Percentiles rank a stretch among this genome's conserved stretches.
These are phyloP conservation scores for Claviceps quebecensis DNA, from an alignment of 2,329 filamentous ascomycete species.

Conservation along the genomic window DNA sequence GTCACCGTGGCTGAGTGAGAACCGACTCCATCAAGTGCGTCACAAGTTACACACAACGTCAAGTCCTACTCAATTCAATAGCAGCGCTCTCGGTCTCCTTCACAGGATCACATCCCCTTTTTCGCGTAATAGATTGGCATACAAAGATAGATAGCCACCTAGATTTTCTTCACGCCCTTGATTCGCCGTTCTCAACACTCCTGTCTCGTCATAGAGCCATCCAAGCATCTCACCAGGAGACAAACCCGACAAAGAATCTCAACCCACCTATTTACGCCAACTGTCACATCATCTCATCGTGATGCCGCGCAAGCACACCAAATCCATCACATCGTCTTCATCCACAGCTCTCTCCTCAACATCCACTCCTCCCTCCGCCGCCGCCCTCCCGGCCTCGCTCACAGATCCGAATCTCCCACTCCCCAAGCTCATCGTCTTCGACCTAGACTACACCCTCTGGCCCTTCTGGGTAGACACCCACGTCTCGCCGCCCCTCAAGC, in stretches of 20 bases:
- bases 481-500: constrained; percentile 56
- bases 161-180: not conserved
- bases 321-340: constrained; percentile 8
- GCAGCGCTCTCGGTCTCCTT: not conserved
- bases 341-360: not conserved
- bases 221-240: too few species aligned
- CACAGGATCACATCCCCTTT: not conserved
- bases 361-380: not conserved
- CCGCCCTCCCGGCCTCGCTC: constrained; percentile 27
- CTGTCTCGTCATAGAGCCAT: not conserved
- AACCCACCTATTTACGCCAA: not conserved
- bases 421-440: constrained; percentile 77
- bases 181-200: not conserved
- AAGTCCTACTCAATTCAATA: too few species aligned
- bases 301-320: constrained; percentile 22
- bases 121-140: not conserved
- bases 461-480: constrained; percentile 97
- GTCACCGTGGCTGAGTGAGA: too few species aligned
- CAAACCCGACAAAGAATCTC: not conserved
- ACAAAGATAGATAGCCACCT: not conserved
- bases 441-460: constrained; percentile 98
- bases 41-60: not conserved
- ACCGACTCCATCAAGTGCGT: not conserved
- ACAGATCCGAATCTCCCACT: constrained; percentile 47
- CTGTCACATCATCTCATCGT: too few species aligned